Evolutionary conservation across 2,329 filamentous ascomycete species (phyloP), one percentile per base, ranked within the genome.

Genomic region (Monilinia polystroma): DNA sequence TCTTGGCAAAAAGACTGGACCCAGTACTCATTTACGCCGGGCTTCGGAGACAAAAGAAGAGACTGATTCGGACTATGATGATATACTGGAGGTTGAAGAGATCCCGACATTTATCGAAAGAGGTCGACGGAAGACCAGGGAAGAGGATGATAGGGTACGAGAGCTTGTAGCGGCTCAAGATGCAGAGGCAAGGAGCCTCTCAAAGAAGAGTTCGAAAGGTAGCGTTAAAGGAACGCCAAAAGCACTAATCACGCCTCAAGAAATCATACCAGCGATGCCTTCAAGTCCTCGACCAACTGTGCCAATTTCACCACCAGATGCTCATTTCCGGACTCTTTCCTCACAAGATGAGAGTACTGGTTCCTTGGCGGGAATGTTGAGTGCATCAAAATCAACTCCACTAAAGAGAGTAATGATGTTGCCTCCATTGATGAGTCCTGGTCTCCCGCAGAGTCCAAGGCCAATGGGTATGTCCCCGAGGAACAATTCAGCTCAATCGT

Each of bases 21-120:
- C 80, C 47, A 80, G 79, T 66, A 76, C 79, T 14, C 81, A 82
- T 67, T 75, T 81, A 59, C 78, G 81, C 56, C 77, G 80, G 56
- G 76, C 78, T 2, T 79, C 79, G 35, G 77, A 79, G 29, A 77
- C 79, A 0, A 87, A 88, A 16, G 83, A 85, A 2, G 85, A 87
- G 47, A 88, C 89, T 0, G 91, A 92, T 68, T 93, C 91, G 0
- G 93, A 96, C 70, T 95, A 93, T 72, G 92, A 95, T 68, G 90
- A 93, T 70, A 84, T 90, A 47, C 78, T 92, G 16, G 89, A 91
- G 69, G 87, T 89, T 4, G 84, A 89, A 55, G 88, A 90, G 70
- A 81, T 88, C 60, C 80, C 84, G 0, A 76, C 79, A 7, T 79
- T 84, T 47, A 79, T 70, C 14, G 81, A 87, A 63, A 85, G 93